Conservation (phyloP, 2,329 filamentous ascomycete genomes). For the Zymoseptoria passerinii region DNA sequence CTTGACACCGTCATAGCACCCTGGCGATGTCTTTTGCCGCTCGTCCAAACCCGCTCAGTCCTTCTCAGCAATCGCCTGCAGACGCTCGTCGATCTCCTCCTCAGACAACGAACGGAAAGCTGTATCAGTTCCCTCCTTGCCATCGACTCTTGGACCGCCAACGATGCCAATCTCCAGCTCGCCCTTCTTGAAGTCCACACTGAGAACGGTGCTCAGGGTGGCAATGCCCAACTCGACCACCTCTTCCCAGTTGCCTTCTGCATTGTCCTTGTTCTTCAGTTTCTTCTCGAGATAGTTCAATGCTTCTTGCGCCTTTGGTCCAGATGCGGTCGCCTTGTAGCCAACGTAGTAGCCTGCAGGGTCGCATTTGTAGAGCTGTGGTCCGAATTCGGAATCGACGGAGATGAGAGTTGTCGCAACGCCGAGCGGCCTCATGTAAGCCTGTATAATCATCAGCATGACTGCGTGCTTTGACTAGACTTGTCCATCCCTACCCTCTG, state of each 20-base stretch:
- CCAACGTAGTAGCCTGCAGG: constrained; percentile 96
- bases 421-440: constrained; percentile 96
- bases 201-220: constrained; percentile 88
- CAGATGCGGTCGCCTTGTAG: constrained; percentile 96
- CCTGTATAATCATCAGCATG: constrained; percentile 44
- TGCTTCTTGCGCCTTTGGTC: constrained; percentile 97
- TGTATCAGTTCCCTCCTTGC: constrained; percentile 69
- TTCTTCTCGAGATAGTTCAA: constrained; percentile 99
- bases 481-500: constrained; percentile 60
- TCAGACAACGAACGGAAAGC: constrained; percentile 84
- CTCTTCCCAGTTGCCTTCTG: constrained; percentile 89
- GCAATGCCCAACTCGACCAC: constrained; percentile 96
- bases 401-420: constrained; percentile 94
- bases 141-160: constrained; percentile 74
- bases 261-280: constrained; percentile 96
- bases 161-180: constrained; percentile 98
- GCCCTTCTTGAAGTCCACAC: constrained; percentile 99
- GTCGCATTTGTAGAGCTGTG: constrained; percentile 96
- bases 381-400: constrained; percentile 82
- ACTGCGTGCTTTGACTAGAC: constrained; percentile 4
- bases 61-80: constrained; percentile 98
- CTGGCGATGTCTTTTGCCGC: background rate
- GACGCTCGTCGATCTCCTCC: constrained; percentile 95
- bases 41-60: constrained; percentile 53
- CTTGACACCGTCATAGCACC: background rate